Evolutionary conservation across 2,329 filamentous ascomycete genomes (phyloP).

Genomic region (Talaromyces sp.): DNA sequence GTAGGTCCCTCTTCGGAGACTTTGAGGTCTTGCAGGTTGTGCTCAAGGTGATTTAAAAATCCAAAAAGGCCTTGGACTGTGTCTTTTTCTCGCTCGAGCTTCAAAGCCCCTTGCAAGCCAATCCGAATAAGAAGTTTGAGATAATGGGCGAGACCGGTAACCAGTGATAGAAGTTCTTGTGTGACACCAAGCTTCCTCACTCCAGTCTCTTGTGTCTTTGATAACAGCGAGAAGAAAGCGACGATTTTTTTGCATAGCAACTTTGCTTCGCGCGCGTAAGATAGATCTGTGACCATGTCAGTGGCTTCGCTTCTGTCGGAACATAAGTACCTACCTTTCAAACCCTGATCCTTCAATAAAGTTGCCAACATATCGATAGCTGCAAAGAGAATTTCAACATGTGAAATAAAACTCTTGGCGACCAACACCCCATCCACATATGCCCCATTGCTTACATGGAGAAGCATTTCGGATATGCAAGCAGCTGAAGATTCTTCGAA

Average conservation of each 20-base stretch:
- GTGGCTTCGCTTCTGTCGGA: slow-evolving; percentile 22
- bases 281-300: slow-evolving; percentile 60
- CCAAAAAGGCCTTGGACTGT: slow-evolving; percentile 71
- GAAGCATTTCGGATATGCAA: slow-evolving; percentile 97
- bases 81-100: slow-evolving; percentile 79
- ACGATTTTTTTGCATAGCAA: slow-evolving; percentile 99
- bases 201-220: slow-evolving; percentile 90
- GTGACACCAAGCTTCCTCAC: slow-evolving; percentile 90
- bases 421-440: slow-evolving; percentile 94
- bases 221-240: slow-evolving; percentile 91
- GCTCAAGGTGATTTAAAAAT: slow-evolving; percentile 79
- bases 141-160: slow-evolving; percentile 94
- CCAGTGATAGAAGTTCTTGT: slow-evolving; percentile 93
- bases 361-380: slow-evolving; percentile 82
- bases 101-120: slow-evolving; percentile 87
- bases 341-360: slow-evolving; percentile 63
- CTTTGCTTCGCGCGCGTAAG: slow-evolving; percentile 94
- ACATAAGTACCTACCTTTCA: slow-evolving; percentile 64
- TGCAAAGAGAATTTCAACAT: slow-evolving; percentile 88
- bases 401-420: slow-evolving; percentile 92
- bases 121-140: slow-evolving; percentile 96
- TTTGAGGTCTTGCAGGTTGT: slow-evolving; percentile 72
- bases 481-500: slow-evolving; percentile 98
- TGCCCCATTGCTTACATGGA: slow-evolving; percentile 96
- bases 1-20: slow-evolving; percentile 63